A percentile compares a stretch with the other conserved stretches of the same genome.
Conservation (phyloP, 1,284 basidiomycete genomes). For the Heterobasidion occidentale region DNA sequence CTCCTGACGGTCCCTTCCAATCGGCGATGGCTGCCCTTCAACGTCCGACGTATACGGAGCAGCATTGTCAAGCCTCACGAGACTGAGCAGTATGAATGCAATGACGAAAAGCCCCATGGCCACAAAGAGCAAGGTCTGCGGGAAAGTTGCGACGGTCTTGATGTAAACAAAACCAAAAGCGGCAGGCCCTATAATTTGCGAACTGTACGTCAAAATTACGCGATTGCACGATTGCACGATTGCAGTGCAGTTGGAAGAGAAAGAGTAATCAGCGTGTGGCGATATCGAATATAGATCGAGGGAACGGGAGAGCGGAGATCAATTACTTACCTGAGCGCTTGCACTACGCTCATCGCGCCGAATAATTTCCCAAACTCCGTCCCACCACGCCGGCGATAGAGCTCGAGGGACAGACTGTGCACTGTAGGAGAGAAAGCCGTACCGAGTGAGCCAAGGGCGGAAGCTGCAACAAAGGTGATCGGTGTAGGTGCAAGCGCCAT, state of each 20-base stretch:
- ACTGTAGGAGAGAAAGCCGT: conserved; percentile 56
- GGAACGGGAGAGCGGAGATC: neutral
- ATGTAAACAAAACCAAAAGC: conserved; percentile 54
- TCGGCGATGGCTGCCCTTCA: neutral
- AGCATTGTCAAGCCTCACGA: conserved; percentile 31
- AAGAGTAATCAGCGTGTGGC: no score
- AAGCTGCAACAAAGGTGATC: conserved; percentile 37
- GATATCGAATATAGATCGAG: no score
- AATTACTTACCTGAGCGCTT: conserved; percentile 48
- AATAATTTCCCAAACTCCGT: conserved; percentile 58
- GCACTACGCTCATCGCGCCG: conserved; percentile 63
- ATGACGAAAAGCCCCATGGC: conserved; percentile 27
- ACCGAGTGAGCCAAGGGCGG: conserved; percentile 43
- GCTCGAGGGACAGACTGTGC: conserved; percentile 57
- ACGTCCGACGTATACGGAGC: conserved; percentile 1
- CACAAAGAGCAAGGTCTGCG: conserved; percentile 47
- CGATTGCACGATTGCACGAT: neutral
- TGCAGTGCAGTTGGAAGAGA: neutral
- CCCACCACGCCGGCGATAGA: conserved; percentile 43
- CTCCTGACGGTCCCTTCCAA: neutral
- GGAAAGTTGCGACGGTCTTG: conserved; percentile 49
- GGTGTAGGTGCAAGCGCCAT: conserved; percentile 39
- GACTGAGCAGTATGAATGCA: conserved; percentile 34
- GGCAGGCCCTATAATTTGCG: conserved; percentile 49
- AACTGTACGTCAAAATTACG: conserved; percentile 19